Base-by-base conservation (phyloP, 306 rosid species). In the Sphenostylis stenocarpa region DNA sequence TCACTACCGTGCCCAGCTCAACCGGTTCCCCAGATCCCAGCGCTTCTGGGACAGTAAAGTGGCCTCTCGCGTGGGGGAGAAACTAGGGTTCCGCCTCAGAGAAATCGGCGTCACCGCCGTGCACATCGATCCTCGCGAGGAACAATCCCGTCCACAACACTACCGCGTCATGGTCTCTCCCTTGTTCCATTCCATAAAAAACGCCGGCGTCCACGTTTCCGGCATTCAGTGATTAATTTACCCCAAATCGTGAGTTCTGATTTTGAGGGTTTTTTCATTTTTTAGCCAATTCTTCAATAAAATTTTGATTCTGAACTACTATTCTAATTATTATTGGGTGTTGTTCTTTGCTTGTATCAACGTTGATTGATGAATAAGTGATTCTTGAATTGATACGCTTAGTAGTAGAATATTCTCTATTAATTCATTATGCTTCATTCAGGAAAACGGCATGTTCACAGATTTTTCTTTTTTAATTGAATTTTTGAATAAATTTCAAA, bases 21-120 rank as follows among this genome's bases (percentile, higher is more conserved):
- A 85, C 38, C 88, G 88, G 26, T 81, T 68, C 24, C 85, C 85
- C 16, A 77, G 88, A 85, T 81, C 85, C 7, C 78, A 63, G 23
- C 79, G 79, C 13, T 77, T 68, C 51, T 85, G 88, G 85, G 81
- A 85, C 79, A 81, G 76, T 1, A 85, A 78, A 38, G 77, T 81
- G 16, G 88, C 88, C 36, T 81, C 84, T 57, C 83, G 88, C 28
- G 88, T 85, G 4, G 88, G 85, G 3, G 88, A 85, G 64, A 85
- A 81, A 33, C 49, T 85, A 70, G 88, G 86, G 75, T 47, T 78
- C 73, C 86, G 86, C 39, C 82, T 85, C 69, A 41, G 39, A 19
- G 88, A 78, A 75, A 81, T 82, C 11, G 86, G 84, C 51, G 70
- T 85, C 58, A 85, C 73, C 34, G 75, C 80, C 4, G 82, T 82